Conservation (phyloP, 2,329 filamentous ascomycete species). For the Lecanosticta acicola region DNA sequence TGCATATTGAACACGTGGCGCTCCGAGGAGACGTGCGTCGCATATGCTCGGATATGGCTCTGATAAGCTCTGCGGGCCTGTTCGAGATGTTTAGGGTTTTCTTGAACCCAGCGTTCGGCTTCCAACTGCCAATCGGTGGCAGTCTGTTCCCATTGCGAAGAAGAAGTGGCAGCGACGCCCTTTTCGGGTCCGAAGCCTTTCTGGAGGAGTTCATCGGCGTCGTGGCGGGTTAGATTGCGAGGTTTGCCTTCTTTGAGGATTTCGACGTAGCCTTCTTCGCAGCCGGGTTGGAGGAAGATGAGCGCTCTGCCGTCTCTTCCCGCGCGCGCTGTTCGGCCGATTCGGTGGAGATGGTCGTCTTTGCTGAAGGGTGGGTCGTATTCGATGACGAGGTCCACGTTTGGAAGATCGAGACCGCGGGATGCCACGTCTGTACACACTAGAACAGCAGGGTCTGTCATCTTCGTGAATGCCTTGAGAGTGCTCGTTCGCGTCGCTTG, state of each 20-base stretch:
- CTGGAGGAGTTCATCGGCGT: conserved; percentile 61
- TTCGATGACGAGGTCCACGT: conserved; percentile 90
- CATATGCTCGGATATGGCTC: conserved; percentile 88
- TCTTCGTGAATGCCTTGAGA: conserved; percentile 69
- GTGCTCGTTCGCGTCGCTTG: conserved; percentile 85
- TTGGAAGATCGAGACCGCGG: conserved; percentile 88
- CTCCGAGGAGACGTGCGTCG: conserved; percentile 84
- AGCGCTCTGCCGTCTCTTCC: conserved; percentile 80
- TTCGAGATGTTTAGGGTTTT: conserved; percentile 65
- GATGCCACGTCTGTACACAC: conserved; percentile 95
- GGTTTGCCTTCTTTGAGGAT: conserved; percentile 66
- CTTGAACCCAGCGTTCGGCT: conserved; percentile 59
- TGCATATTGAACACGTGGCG: conserved; percentile 86
- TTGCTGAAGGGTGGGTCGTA: conserved; percentile 93
- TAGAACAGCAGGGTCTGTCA: conserved; percentile 70
- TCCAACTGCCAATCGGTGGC: conserved; percentile 64
- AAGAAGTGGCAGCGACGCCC: conserved; percentile 33
- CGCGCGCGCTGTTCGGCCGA: conserved; percentile 89
- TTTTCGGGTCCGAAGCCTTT: conserved; percentile 51
- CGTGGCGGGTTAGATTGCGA: conserved; percentile 50
- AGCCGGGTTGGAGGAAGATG: conserved; percentile 84
- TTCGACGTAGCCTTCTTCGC: conserved; percentile 84
- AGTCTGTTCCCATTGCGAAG: conserved; percentile 56
- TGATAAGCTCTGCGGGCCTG: conserved; percentile 81
- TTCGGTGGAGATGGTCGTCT: conserved; percentile 88